These are phyloP conservation scores for Plasmodium gaboni DNA, from an alignment of 169 alveolate species.

Conservation along the genomic window DNA sequence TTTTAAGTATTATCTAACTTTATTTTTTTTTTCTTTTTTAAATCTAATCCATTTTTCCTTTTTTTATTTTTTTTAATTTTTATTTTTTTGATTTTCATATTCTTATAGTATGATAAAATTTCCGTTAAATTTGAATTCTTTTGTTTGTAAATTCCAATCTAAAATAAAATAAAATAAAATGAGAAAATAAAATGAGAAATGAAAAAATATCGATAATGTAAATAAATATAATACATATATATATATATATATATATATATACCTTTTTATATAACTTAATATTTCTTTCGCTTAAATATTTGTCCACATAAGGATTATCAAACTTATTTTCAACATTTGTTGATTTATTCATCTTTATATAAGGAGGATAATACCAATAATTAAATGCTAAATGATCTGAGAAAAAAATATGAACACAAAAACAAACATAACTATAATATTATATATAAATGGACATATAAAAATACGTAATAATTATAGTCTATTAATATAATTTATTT, in stretches of 20 bases:
- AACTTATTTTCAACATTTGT: constrained; percentile 47
- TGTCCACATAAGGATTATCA: constrained; percentile 58
- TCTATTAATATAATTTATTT: constrained; percentile 7
- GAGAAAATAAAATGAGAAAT: constrained; percentile 3
- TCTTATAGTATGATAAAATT: constrained; percentile 46
- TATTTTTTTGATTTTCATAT: constrained; percentile 22
- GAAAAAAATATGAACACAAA: constrained; percentile 21
- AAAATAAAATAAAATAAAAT: constrained; percentile 11
- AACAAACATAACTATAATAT: constrained; percentile 7
- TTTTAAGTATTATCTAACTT: background rate
- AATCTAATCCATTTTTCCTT: constrained; percentile 24
- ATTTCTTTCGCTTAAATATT: constrained; percentile 60
- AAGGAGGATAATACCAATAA: constrained; percentile 77
- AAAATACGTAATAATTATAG: constrained; percentile 12
- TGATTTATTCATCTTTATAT: constrained; percentile 42
- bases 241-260: background rate
- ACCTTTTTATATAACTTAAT: constrained; percentile 64
- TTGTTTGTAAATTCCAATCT: constrained; percentile 62
- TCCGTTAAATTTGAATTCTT: constrained; percentile 30
- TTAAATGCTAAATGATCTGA: constrained; percentile 73
- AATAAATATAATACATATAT: background rate
- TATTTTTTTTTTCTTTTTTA: constrained; percentile 17
- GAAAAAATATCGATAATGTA: background rate
- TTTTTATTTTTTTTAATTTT: constrained; percentile 31
- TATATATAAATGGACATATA: background rate